These are phyloP conservation scores for Halenospora varia DNA, from an alignment of 495 filamentous ascomycete species.

Conservation along the genomic window DNA sequence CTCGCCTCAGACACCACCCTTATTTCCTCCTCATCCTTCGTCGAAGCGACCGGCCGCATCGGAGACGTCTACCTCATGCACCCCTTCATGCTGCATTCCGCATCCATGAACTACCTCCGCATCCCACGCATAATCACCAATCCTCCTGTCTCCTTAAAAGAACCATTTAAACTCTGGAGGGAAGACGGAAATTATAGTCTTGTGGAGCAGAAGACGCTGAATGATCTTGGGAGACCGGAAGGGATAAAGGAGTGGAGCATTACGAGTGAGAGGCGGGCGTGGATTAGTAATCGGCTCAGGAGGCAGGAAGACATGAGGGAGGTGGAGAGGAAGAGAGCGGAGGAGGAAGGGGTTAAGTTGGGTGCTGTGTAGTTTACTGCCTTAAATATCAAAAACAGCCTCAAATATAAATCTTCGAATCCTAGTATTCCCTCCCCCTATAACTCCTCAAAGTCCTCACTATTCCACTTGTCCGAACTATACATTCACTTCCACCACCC, in stretches of 20 bases:
- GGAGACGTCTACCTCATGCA: slow-evolving; percentile 70
- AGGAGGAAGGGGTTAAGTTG: slow-evolving; percentile 23
- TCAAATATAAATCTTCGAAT: not conserved
- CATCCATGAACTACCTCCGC: slow-evolving; percentile 56
- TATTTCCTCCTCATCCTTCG: slow-evolving; percentile 44
- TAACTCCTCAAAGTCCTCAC: too few species aligned
- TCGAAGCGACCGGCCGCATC: slow-evolving; percentile 59
- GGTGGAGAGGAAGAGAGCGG: slow-evolving; percentile 38
- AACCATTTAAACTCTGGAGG: slow-evolving; percentile 64
- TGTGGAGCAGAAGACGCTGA: slow-evolving; percentile 66
- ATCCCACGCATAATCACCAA: slow-evolving; percentile 67
- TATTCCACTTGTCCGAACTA: too few species aligned
- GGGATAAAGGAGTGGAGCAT: slow-evolving; percentile 60
- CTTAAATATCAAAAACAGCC: too few species aligned
- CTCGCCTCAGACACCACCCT: slow-evolving; percentile 34
- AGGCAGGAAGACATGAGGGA: slow-evolving; percentile 47
- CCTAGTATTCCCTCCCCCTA: too few species aligned
- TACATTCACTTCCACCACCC: too few species aligned
- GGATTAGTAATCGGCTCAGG: slow-evolving; percentile 36
- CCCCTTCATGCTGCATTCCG: slow-evolving; percentile 69
- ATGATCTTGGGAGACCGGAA: slow-evolving; percentile 50
- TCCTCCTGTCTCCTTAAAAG: slow-evolving; percentile 57
- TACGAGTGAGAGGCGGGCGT: slow-evolving; percentile 23
- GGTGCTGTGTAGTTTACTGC: not conserved
- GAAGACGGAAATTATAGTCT: slow-evolving; percentile 55